Evolutionary conservation across 805 yeast genomes (phyloP).

Genomic region (Brettanomyces nanus): DNA sequence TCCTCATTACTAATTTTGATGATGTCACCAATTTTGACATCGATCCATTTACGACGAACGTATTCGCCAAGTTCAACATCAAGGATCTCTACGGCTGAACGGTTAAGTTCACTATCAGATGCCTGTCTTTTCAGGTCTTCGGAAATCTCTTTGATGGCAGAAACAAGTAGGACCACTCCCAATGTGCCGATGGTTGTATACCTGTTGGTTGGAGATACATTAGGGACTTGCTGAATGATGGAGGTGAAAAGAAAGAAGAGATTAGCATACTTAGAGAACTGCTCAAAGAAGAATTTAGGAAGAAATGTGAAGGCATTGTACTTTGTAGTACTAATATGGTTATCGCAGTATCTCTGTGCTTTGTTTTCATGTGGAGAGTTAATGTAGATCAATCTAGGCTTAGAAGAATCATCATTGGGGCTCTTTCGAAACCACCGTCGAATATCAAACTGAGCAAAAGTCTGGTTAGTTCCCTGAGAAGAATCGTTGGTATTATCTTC

Average conservation of each 20-base stretch:
- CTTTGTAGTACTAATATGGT: slow-evolving; percentile 91
- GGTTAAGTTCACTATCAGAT: slow-evolving; percentile 84
- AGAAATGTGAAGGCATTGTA: slow-evolving; percentile 88
- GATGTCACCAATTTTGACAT: slow-evolving; percentile 85
- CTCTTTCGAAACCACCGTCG: slow-evolving; percentile 18
- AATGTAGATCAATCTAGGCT: slow-evolving; percentile 59
- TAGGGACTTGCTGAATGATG: slow-evolving; percentile 92
- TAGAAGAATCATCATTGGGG: slow-evolving; percentile 20
- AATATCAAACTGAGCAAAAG: too few species aligned
- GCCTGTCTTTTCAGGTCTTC: slow-evolving; percentile 85
- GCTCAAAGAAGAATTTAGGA: slow-evolving; percentile 93
- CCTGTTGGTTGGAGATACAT: slow-evolving; percentile 92
- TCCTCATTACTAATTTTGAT: slow-evolving; percentile 80
- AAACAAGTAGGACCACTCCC: slow-evolving; percentile 73
- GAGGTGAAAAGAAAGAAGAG: slow-evolving; percentile 90
- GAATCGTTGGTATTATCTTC: slow-evolving; percentile 11
- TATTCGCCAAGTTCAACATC: slow-evolving; percentile 54
- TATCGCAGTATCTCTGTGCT: slow-evolving; percentile 55
- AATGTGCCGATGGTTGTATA: slow-evolving; percentile 93
- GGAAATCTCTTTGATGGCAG: slow-evolving; percentile 83
- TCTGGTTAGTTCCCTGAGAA: slow-evolving; percentile 4
- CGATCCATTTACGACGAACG: slow-evolving; percentile 67
- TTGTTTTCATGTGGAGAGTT: slow-evolving; percentile 54
- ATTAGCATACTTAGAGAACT: slow-evolving; percentile 94
- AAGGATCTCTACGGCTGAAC: slow-evolving; percentile 60